phyloP scores from a whole-genome alignment of 1,284 basidiomycete species.

The Leccinum subspadiceum region DNA sequence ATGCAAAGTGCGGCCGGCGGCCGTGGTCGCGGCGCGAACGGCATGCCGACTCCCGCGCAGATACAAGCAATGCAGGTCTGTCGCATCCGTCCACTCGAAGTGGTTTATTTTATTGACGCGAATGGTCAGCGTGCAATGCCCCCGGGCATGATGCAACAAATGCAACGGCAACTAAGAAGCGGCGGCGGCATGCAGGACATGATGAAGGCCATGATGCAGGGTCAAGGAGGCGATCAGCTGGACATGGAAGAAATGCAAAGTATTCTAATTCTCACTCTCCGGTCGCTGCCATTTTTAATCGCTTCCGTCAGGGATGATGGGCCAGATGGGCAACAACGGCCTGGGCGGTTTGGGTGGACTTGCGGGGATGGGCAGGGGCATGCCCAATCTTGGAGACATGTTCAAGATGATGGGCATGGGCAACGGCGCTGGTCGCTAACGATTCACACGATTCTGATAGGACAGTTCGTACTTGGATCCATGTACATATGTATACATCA shows the following conservation, averaged over 20 bases:
- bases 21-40: slow-evolving; percentile 78
- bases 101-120: slow-evolving; percentile 11
- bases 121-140: slow-evolving; percentile 74
- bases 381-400: slow-evolving; percentile 73
- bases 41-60: slow-evolving; percentile 89
- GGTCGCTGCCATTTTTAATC: slow-evolving; percentile 15
- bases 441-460: slow-evolving; percentile 6
- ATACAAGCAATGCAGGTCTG: slow-evolving; percentile 88
- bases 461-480: slow-evolving; percentile 12
- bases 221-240: slow-evolving; percentile 77
- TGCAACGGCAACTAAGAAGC: slow-evolving; percentile 78
- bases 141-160: slow-evolving; percentile 83
- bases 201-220: slow-evolving; percentile 96
- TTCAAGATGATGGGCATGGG: slow-evolving; percentile 87
- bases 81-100: slow-evolving; percentile 8
- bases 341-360: slow-evolving; percentile 54
- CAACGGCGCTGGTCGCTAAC: slow-evolving; percentile 37
- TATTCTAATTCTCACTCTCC: slow-evolving; percentile 35
- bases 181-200: slow-evolving; percentile 92
- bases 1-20: slow-evolving; percentile 85
- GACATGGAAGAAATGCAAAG: slow-evolving; percentile 89
- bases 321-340: slow-evolving; percentile 71
- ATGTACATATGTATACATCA: slow-evolving; percentile 9
- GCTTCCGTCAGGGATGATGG: slow-evolving; percentile 68
- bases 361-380: slow-evolving; percentile 43